phyloP scores from a whole-genome alignment of 1,139 yeast species.

The Geotrichum fermentans region DNA sequence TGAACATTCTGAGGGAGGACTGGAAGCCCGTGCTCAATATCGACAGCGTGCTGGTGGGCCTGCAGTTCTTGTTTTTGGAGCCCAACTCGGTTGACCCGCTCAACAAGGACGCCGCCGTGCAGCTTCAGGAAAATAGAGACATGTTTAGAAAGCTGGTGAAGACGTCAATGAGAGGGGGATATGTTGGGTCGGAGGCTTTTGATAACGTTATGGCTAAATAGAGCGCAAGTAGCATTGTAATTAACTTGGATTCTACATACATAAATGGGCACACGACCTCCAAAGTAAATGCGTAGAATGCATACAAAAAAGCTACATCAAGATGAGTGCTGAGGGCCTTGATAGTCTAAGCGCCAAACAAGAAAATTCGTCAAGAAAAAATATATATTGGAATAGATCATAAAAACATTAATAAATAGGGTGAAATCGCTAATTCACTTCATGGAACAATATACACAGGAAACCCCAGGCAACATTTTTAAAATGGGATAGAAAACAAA shows the following conservation, averaged over 20 bases:
- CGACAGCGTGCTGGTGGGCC: conserved; percentile 69
- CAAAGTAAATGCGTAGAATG: background rate
- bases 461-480: conserved; percentile 18
- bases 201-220: conserved; percentile 46
- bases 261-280: too few relatives aligned
- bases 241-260: too few relatives aligned
- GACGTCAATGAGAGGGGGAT: conserved; percentile 68
- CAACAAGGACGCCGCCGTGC: conserved; percentile 82
- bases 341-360: too few relatives aligned
- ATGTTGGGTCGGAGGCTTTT: conserved; percentile 54
- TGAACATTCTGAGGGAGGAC: conserved; percentile 86
- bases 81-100: conserved; percentile 92
- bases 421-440: conserved; percentile 21
- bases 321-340: background rate
- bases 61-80: conserved; percentile 78
- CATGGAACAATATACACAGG: conserved; percentile 23
- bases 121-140: conserved; percentile 54
- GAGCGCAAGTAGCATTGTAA: too few relatives aligned
- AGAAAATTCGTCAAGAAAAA: background rate
- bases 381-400: conserved; percentile 5
- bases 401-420: conserved; percentile 19
- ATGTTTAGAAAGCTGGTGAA: conserved; percentile 57
- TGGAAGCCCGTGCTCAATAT: conserved; percentile 93
- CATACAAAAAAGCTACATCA: background rate
- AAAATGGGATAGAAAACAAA: conserved; percentile 12